Base-by-base conservation (phyloP, 345 rosid genomes). In the Eucalyptus dawsonii region DNA sequence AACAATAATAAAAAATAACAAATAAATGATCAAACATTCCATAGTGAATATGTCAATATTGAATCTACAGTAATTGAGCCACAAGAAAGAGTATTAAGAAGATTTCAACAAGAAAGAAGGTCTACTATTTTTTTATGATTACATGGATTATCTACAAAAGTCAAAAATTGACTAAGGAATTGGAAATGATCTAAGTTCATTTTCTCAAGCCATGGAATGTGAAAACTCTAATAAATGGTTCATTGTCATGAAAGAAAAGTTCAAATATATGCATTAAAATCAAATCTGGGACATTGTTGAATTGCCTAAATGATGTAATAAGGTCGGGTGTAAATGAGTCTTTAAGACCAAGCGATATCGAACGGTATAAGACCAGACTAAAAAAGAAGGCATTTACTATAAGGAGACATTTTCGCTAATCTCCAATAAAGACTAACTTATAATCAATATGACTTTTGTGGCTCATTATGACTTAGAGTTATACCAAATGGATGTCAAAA, bases 351-450 rank as follows among this genome's bases (percentile, higher is more conserved):
- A 56, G 29, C 3, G 1, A 56, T 22, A 56, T 22, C 0, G 0
- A 56, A 22, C 0, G 0, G 62, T 1, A 24, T 56, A 24, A 56
- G 11, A 6, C 29, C 3, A 56, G 0, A 56, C 62, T 56, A 0
- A 56, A 22, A 56, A 56, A 24, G 29, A 9, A 56, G 0, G 12
- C 13, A 56, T 56, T 56, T 3, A 10, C 0, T 56, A 56, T 56
- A 4, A 24, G 0, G 4, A 56, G 2, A 56, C 2, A 9, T 24
- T 9, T 56, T 56, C 3, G 5, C 1, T 0, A 22, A 4, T 56
- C 29, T 56, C 29, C 3, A 56, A 9, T 0, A 22, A 56, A 56
- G 3, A 56, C 12, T 22, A 21, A 22, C 29, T 56, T 56, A 56
- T 1, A 56, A 56, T 24, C 3, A 22, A 1, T 22, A 24, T 56